phyloP scores from a whole-genome alignment of 2,329 filamentous ascomycete species.

The Sphaerulina vaccinii region DNA sequence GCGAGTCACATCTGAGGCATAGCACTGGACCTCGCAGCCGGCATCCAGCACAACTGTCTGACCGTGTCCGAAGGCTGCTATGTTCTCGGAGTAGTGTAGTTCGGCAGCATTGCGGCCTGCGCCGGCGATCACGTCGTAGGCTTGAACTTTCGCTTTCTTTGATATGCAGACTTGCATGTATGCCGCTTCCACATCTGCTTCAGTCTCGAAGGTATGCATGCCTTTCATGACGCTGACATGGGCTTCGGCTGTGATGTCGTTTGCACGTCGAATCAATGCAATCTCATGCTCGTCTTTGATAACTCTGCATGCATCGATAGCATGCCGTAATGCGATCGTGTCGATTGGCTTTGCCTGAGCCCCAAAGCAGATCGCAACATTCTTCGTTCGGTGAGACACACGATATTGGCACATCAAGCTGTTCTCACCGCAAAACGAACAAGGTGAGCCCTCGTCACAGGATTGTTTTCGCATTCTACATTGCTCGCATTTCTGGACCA shows the following conservation, averaged over 20 bases:
- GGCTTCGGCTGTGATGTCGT: slow-evolving; percentile 72
- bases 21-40: slow-evolving; percentile 79
- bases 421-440: not conserved
- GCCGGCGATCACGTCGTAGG: slow-evolving; percentile 87
- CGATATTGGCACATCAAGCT: not conserved
- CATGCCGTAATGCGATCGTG: slow-evolving; percentile 54
- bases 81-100: slow-evolving; percentile 82
- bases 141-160: slow-evolving; percentile 70
- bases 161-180: slow-evolving; percentile 73
- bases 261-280: slow-evolving; percentile 75
- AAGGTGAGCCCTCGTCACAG: too few relatives aligned
- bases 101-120: slow-evolving; percentile 79
- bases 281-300: slow-evolving; percentile 87
- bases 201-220: slow-evolving; percentile 65
- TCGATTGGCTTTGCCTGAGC: slow-evolving; percentile 3
- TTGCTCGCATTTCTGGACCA: too few relatives aligned
- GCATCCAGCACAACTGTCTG: slow-evolving; percentile 83
- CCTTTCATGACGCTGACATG: slow-evolving; percentile 70
- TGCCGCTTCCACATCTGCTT: slow-evolving; percentile 78
- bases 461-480: too few relatives aligned
- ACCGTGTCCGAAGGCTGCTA: slow-evolving; percentile 66
- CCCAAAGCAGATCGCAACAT: too few relatives aligned
- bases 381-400: too few relatives aligned
- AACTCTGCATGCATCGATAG: slow-evolving; percentile 77
- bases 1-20: slow-evolving; percentile 86